Base-by-base conservation (phyloP, 352 stramenopile species). In the Phytophthora sp. region DNA sequence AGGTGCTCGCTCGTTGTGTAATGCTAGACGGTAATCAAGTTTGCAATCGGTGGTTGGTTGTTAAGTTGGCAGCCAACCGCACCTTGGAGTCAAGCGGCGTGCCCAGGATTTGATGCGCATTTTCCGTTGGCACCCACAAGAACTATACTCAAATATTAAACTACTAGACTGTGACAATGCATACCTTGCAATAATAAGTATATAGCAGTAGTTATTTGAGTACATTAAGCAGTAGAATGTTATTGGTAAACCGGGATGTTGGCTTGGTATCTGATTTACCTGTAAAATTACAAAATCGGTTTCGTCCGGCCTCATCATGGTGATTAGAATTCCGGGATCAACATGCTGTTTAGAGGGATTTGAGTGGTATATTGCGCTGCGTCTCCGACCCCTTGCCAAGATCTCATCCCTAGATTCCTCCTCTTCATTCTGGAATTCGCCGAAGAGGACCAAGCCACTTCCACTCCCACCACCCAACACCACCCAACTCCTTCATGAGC, bases 371-470 rank as follows among this genome's bases (percentile, higher is more conserved):
- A 42, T n/a, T n/a, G n/a, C 60, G 57, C 54, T 60, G 58, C 58
- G 8, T 47, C 46, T 55, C 61, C 53, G 55, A 35, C 59, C 50
- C 26, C 63, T 74, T 45, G 38, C 11, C 13, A 55, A 59, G 59
- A 63, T 69, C 46, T 60, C 41, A 35, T n/a, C n/a, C n/a, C n/a
- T n/a, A n/a, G n/a, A n/a, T n/a, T n/a, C n/a, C n/a, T n/a, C n/a
- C n/a, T n/a, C 21, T 57, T 76, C 80, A 89, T 63, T 79, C 65
- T 72, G 56, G 33, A 78, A 76, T 83, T 80, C 51, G 63, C 77
- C 59, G 33, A 52, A 55, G 53, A 57, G 62, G 50, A 55, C 67
- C 57, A 55, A 53, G 46, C 57, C 12, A 62, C 67, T 7, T 73
- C 44, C 41, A 33, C 42, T 26, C 7, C n/a, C n/a, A n/a, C n/a